Evolutionary conservation across 2,329 filamentous ascomycete species (phyloP), one percentile per base, ranked within the genome.

Genomic region (Graphilbum ipis-grandicollis): DNA sequence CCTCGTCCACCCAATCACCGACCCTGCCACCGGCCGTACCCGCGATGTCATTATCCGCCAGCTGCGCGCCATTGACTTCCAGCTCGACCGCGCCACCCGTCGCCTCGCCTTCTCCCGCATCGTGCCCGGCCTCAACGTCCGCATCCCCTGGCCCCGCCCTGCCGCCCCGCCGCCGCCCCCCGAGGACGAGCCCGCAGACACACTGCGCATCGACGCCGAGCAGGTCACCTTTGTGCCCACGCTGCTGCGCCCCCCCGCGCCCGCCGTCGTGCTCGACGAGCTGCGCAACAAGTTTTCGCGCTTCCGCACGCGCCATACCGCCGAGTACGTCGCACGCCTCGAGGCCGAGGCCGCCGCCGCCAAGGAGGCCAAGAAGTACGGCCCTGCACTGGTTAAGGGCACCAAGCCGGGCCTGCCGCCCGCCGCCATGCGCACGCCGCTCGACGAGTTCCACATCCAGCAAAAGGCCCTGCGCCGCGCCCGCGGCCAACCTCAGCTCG

Each of bases 271-370:
- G 28, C 68, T 93, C 45, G 76, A 93, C 54, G 88, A 96, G 63
- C 65, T 96, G 52, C 70, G 85, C 52, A 79, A 80, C 62, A 79
- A 75, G 53, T 93, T 77, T 66, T 81, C 77, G 47, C 73, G 69
- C 49, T 90, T 86, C 71, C 68, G 85, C 50, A 84, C 76, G 37
- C 67, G 82, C 34, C 83, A 93, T 59, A 79, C 85, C 44, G 60
- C 69, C 33, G 79, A 78, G 54, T 93, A 79, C 52, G 56, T 86
- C 36, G 58, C 54, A 43, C 55, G 57, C 53, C 58, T 62, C 51
- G 57, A 59, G 47, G 55, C 54, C 37, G 47, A 54, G 47, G 34
- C 49, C 25, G 50, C 37, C 44, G 46, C 25, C 54, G 50, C 39
- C 55, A 54, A 19, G 1, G 34, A 41, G 36, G 39, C 41, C 29